phyloP scores from a whole-genome alignment of 495 filamentous ascomycete species.

The Letharia lupina region DNA sequence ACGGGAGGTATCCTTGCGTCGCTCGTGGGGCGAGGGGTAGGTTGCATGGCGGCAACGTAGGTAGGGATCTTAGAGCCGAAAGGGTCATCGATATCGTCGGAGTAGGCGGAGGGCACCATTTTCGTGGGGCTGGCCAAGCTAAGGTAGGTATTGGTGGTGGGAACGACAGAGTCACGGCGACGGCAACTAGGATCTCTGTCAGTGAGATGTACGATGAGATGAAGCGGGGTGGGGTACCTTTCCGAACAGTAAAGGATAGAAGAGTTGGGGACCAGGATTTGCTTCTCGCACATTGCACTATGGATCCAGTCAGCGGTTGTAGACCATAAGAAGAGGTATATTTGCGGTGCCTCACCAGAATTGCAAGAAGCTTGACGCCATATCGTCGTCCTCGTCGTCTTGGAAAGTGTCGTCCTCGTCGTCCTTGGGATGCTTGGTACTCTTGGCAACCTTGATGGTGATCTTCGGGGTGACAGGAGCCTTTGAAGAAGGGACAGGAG shows the following conservation, averaged over 20 bases:
- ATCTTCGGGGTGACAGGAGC: slow-evolving; percentile 13
- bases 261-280: slow-evolving; percentile 57
- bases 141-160: slow-evolving; percentile 28
- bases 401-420: slow-evolving; percentile 14
- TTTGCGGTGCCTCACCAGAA: slow-evolving; percentile 46
- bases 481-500: slow-evolving; percentile 20
- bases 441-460: slow-evolving; percentile 16
- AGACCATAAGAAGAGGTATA: background rate
- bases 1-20: slow-evolving; percentile 38
- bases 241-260: slow-evolving; percentile 51
- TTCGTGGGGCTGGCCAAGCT: slow-evolving; percentile 28
- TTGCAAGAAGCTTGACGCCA: slow-evolving; percentile 56
- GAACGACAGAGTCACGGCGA: slow-evolving; percentile 43
- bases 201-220: slow-evolving; percentile 11
- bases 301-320: background rate
- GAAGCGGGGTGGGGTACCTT: slow-evolving; percentile 33
- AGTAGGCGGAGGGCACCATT: slow-evolving; percentile 19
- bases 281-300: slow-evolving; percentile 57
- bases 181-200: slow-evolving; percentile 37
- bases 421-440: slow-evolving; percentile 14
- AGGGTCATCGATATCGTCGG: slow-evolving; percentile 30
- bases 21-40: slow-evolving; percentile 23
- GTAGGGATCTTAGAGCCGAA: slow-evolving; percentile 25
- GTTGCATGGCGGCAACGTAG: slow-evolving; percentile 36
- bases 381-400: slow-evolving; percentile 47